phyloP scores from a whole-genome alignment of 441 rosid species.

The Pelargonium myrrhifolium region DNA sequence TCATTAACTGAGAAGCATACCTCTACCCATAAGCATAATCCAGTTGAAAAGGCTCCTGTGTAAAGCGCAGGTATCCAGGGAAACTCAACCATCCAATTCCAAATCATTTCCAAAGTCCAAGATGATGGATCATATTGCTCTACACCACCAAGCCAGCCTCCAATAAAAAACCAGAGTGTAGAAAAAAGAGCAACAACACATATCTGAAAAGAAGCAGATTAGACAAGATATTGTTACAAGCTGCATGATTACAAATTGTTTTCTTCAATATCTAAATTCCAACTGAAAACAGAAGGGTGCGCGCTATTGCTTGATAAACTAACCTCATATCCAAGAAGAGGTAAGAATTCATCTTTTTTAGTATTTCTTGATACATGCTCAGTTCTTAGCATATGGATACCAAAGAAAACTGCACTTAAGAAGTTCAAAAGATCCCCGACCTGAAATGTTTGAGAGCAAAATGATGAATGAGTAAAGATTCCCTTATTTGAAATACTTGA shows the following conservation, averaged over 20 bases:
- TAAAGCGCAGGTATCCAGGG: conserved; percentile 64
- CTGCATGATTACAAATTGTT: background rate
- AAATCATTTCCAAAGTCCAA: conserved; percentile 40
- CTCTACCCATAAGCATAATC: conserved; percentile 60
- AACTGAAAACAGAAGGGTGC: background rate
- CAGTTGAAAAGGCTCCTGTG: conserved; percentile 48
- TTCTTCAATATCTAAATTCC: background rate
- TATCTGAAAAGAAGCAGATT: conserved; percentile 22
- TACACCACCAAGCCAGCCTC: conserved; percentile 28
- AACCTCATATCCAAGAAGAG: conserved; percentile 57
- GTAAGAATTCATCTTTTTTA: conserved; percentile 36
- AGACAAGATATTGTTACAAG: conserved; percentile 7
- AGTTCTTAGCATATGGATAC: conserved; percentile 58
- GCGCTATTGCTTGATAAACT: too few relatives aligned
- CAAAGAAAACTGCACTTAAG: conserved; percentile 53
- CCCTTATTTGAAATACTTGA: background rate
- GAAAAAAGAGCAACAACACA: conserved; percentile 45
- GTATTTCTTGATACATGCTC: conserved; percentile 52
- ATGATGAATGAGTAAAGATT: background rate
- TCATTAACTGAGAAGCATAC: conserved; percentile 21
- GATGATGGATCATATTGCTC: conserved; percentile 30
- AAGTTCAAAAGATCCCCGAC: conserved; percentile 61
- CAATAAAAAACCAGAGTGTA: conserved; percentile 40
- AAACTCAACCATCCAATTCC: conserved; percentile 46
- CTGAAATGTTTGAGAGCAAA: conserved; percentile 22